phyloP scores from a whole-genome alignment of 2,329 filamentous ascomycete species.

The Talaromyces amestolkiae region DNA sequence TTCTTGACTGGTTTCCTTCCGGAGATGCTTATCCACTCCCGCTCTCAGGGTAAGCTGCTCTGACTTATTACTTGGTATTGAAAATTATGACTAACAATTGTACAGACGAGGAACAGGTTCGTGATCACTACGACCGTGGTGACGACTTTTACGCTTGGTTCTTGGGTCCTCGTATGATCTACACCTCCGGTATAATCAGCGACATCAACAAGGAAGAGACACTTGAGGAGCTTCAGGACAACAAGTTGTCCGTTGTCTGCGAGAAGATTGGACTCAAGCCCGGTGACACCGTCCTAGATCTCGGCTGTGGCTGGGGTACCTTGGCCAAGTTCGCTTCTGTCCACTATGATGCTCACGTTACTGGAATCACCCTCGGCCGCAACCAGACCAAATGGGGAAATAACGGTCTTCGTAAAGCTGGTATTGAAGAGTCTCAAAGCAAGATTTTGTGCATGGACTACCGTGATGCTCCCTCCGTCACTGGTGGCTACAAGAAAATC shows the following conservation, averaged over 20 bases:
- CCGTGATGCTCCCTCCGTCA: slow-evolving; percentile 80
- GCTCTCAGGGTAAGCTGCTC: slow-evolving; percentile 66
- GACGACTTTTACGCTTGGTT: slow-evolving; percentile 99
- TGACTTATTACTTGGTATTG: no score
- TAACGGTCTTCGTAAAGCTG: slow-evolving; percentile 75
- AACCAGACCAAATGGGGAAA: slow-evolving; percentile 99
- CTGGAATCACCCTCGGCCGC: slow-evolving; percentile 88
- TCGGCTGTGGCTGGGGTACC: slow-evolving; percentile 97
- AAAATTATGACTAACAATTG: neutral
- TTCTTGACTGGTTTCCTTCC: slow-evolving; percentile 85
- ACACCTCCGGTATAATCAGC: slow-evolving; percentile 91
- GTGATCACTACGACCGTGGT: slow-evolving; percentile 94
- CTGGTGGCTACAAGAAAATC: slow-evolving; percentile 86
- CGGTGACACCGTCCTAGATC: slow-evolving; percentile 83
- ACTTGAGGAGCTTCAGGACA: slow-evolving; percentile 94
- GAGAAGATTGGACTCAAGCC: slow-evolving; percentile 86
- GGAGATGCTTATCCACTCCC: slow-evolving; percentile 88
- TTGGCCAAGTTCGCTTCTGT: slow-evolving; percentile 88
- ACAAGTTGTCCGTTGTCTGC: slow-evolving; percentile 92
- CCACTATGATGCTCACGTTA: slow-evolving; percentile 82
- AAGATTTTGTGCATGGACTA: slow-evolving; percentile 95
- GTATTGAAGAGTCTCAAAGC: slow-evolving; percentile 82
- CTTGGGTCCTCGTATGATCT: slow-evolving; percentile 97
- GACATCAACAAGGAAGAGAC: slow-evolving; percentile 84
- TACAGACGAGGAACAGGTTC: slow-evolving; percentile 91